Percentiles rank a stretch among this genome's conserved stretches.
These are phyloP conservation scores for Corylus americana DNA, from an alignment of 306 rosid genomes.

Conservation along the genomic window DNA sequence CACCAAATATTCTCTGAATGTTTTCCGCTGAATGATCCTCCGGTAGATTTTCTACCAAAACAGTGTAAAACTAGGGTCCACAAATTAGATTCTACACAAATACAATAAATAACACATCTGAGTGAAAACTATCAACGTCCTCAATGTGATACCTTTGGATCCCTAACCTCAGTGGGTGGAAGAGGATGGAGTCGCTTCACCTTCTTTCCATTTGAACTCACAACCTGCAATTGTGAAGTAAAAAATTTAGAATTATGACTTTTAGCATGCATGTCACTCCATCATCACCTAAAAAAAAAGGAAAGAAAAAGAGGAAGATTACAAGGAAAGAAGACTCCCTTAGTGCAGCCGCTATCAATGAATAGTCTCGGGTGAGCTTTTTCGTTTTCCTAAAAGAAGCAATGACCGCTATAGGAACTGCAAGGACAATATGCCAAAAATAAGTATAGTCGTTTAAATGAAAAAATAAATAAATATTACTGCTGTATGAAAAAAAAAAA, in stretches of 20 bases:
- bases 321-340: conserved; percentile 84
- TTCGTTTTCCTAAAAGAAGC: conserved; percentile 86
- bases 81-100: conserved; percentile 41
- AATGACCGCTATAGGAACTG: conserved; percentile 75
- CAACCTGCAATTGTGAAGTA: conserved; percentile 52
- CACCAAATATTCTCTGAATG: conserved; percentile 65
- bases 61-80: conserved; percentile 78
- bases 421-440: conserved; percentile 32
- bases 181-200: conserved; percentile 79
- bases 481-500: not conserved
- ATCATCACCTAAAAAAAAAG: conserved; percentile 20
- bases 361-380: conserved; percentile 61
- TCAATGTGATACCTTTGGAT: conserved; percentile 64
- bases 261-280: conserved; percentile 25
- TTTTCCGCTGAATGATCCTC: conserved; percentile 84
- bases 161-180: conserved; percentile 51
- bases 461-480: conserved; percentile 5
- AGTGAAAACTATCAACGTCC: conserved; percentile 16
- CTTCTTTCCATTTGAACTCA: conserved; percentile 77
- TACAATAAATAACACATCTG: conserved; percentile 3
- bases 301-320: conserved; percentile 32
- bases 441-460: not conserved
- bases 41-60: conserved; percentile 89
- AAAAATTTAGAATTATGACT: conserved; percentile 16
- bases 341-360: conserved; percentile 61